Conservation (phyloP, 352 stramenopile species). For the Globisporangium ultimum region DNA sequence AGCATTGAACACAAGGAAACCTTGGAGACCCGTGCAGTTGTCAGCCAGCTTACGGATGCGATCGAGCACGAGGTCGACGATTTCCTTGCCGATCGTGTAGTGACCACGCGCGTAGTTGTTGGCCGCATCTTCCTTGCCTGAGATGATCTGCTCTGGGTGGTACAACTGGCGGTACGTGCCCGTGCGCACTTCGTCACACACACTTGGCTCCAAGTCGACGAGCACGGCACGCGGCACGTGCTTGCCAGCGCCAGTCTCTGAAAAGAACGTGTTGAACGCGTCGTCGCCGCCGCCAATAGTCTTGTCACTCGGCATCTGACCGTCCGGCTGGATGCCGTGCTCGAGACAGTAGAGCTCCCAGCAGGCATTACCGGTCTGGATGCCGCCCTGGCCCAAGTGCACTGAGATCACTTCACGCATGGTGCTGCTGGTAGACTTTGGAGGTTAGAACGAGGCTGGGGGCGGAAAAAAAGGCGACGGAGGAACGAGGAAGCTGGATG, state of each 20-base stretch:
- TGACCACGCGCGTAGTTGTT: constrained; percentile 93
- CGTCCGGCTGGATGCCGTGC: constrained; percentile 90
- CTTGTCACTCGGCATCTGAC: constrained; percentile 93
- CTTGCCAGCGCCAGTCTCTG: constrained; percentile 92
- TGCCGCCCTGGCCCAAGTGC: constrained; percentile 87
- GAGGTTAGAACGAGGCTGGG: neutral
- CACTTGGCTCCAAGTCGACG: constrained; percentile 96
- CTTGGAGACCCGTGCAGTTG: constrained; percentile 97
- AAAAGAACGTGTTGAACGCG: constrained; percentile 98
- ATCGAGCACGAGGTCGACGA: constrained; percentile 97
- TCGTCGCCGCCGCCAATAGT: constrained; percentile 93
- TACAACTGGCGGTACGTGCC: constrained; percentile 97
- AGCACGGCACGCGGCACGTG: constrained; percentile 97
- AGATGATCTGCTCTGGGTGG: constrained; percentile 98
- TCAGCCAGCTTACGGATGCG: constrained; percentile 97
- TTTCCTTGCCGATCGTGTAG: constrained; percentile 94
- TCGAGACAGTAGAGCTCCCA: constrained; percentile 85
- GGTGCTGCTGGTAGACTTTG: constrained; percentile 7
- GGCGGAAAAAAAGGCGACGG: neutral
- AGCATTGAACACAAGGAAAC: constrained; percentile 98
- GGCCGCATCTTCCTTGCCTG: constrained; percentile 95
- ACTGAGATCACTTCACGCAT: constrained; percentile 83
- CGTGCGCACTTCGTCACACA: constrained; percentile 97
- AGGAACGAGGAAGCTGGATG: constrained; percentile 58
- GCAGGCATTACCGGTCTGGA: constrained; percentile 85